Conservation (phyloP, 768 basidiomycete genomes). For the Rubroboletus satanas region DNA sequence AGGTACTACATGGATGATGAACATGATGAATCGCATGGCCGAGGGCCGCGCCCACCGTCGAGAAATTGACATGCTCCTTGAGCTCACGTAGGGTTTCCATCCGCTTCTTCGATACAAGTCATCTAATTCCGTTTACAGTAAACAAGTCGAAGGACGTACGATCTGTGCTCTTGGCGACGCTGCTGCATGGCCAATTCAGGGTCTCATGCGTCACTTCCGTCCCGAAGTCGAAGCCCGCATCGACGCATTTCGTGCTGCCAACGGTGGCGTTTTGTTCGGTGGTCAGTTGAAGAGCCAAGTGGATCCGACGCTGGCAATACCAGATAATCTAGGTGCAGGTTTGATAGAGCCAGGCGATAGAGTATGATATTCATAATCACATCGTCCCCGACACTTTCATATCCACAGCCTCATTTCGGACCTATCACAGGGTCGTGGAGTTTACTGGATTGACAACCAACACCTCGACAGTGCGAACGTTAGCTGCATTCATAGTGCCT, state of each 20-base stretch:
- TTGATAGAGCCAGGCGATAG: constrained; percentile 41
- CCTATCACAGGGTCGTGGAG: neutral
- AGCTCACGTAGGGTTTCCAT: constrained; percentile 66
- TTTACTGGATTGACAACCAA: neutral
- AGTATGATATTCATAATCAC: constrained; percentile 14
- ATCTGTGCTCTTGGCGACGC: constrained; percentile 97
- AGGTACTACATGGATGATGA: constrained; percentile 99
- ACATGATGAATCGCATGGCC: constrained; percentile 98
- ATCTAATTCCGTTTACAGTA: constrained; percentile 42
- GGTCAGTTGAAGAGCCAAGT: constrained; percentile 66
- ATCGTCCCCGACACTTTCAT: neutral
- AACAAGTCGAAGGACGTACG: constrained; percentile 95
- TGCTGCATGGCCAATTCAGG: constrained; percentile 98
- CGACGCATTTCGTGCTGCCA: constrained; percentile 61
- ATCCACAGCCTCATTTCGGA: constrained; percentile 1
- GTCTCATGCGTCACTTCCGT: constrained; percentile 95
- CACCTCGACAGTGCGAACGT: neutral
- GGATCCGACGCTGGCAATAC: constrained; percentile 65
- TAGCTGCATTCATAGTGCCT: neutral
- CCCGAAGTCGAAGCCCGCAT: constrained; percentile 92
- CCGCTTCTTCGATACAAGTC: neutral
- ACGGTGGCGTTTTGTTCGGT: constrained; percentile 88
- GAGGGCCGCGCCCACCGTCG: constrained; percentile 86
- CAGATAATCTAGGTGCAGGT: constrained; percentile 67
- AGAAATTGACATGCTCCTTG: constrained; percentile 98